A percentile compares a stretch with the other conserved stretches of the same genome.
phyloP scores from a whole-genome alignment of 352 stramenopile genomes.

The Pythium phragmiticola region DNA sequence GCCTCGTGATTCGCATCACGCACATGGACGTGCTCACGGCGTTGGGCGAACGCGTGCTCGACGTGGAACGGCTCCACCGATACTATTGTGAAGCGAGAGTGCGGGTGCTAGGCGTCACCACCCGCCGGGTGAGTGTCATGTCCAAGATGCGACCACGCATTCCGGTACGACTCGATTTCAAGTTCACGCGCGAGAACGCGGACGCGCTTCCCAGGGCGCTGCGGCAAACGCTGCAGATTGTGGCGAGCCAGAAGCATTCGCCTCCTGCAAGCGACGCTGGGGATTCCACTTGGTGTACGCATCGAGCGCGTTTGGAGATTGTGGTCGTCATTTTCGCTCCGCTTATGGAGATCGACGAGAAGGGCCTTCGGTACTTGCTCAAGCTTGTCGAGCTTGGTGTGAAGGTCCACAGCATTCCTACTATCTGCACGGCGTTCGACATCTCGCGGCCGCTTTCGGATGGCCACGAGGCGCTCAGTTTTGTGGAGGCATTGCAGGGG shows the following conservation, averaged over 20 bases:
- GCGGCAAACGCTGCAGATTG: background rate
- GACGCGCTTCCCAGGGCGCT: background rate
- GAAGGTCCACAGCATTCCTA: background rate
- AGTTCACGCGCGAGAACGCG: background rate
- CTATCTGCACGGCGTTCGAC: background rate
- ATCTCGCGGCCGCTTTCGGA: background rate
- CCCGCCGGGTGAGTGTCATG: background rate
- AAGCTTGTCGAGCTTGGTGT: background rate
- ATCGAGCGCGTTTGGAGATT: background rate
- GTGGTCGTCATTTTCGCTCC: background rate
- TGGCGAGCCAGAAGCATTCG: background rate
- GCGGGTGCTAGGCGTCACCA: too few relatives aligned
- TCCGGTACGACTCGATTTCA: background rate
- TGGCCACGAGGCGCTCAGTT: background rate
- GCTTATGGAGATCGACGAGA: background rate
- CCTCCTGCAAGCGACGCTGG: background rate
- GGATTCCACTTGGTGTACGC: background rate
- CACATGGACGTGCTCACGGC: background rate
- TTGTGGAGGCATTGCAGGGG: background rate
- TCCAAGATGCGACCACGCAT: background rate
- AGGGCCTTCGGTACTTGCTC: background rate
- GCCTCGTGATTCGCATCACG: background rate
- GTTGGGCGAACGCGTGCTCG: background rate
- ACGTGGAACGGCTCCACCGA: background rate
- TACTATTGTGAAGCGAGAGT: background rate